Percentiles rank a stretch among this genome's conserved stretches.
Conservation (phyloP, 2,329 filamentous ascomycete species). For the Cladosporium sp. region DNA sequence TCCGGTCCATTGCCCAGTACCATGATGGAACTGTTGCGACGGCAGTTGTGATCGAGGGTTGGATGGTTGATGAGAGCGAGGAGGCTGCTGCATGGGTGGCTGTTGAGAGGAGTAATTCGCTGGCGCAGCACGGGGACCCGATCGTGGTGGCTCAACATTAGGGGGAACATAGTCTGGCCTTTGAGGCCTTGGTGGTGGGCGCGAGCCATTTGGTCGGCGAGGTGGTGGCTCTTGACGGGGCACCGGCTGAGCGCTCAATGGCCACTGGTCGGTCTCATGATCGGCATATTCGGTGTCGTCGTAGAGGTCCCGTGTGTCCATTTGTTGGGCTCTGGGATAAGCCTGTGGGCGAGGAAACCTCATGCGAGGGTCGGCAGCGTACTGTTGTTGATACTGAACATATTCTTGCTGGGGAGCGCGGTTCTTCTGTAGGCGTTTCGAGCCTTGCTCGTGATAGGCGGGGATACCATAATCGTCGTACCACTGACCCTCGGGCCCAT, state of each 20-base stretch:
- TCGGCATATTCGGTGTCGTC: conserved; percentile 25
- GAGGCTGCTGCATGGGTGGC: conserved; percentile 16
- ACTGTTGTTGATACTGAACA: neutral
- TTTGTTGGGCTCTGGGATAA: conserved; percentile 2
- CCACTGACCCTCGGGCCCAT: conserved; percentile 5
- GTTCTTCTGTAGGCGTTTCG: neutral
- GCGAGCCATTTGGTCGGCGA: conserved; percentile 11
- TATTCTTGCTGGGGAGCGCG: neutral
- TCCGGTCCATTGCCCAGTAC: conserved; percentile 27
- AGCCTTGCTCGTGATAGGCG: conserved; percentile 12
- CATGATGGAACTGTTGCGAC: conserved; percentile 22
- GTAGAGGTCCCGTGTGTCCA: conserved; percentile 18
- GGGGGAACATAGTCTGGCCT: conserved; percentile 21
- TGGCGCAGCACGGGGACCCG: neutral
- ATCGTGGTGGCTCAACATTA: neutral
- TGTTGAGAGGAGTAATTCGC: conserved; percentile 14
- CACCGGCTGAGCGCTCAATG: conserved; percentile 18
- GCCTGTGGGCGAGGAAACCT: conserved; percentile 11
- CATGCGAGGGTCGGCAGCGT: conserved; percentile 11
- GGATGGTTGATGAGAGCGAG: conserved; percentile 16
- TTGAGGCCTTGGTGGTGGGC: conserved; percentile 26
- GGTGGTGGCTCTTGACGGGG: neutral
- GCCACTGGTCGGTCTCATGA: conserved; percentile 23
- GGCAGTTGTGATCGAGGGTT: conserved; percentile 18
- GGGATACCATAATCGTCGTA: conserved; percentile 12